A percentile compares a stretch with the other conserved stretches of the same genome.
phyloP scores from a whole-genome alignment of 441 rosid species.

The Arabidopsis hybrid region DNA sequence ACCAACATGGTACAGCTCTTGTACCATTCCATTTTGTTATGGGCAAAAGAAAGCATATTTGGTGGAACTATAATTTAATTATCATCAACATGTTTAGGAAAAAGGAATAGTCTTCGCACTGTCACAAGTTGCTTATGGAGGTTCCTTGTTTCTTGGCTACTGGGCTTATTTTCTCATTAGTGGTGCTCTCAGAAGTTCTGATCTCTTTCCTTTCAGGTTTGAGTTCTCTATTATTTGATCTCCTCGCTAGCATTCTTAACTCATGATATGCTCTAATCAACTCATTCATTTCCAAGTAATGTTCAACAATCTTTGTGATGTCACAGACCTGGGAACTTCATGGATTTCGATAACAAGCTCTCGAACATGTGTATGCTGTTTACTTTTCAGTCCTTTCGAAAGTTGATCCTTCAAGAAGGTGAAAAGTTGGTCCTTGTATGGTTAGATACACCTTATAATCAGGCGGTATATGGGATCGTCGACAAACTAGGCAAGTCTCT shows the following conservation, averaged over 20 bases:
- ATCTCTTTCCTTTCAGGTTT: slow-evolving; percentile 90
- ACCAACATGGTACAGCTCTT: slow-evolving; percentile 63
- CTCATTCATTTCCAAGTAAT: slow-evolving; percentile 26
- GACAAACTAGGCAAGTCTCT: slow-evolving; percentile 79
- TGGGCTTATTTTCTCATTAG: slow-evolving; percentile 83
- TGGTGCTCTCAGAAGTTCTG: slow-evolving; percentile 51
- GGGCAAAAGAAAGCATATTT: neutral
- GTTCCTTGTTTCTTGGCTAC: slow-evolving; percentile 75
- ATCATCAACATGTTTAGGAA: slow-evolving; percentile 52
- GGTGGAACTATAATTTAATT: neutral
- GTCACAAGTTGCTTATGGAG: slow-evolving; percentile 90
- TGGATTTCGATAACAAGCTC: slow-evolving; percentile 76
- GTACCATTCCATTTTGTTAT: slow-evolving; percentile 8
- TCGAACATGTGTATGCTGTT: slow-evolving; percentile 83
- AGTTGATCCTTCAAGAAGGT: slow-evolving; percentile 95
- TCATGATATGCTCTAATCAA: slow-evolving; percentile 21
- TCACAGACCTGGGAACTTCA: slow-evolving; percentile 60
- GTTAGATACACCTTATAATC: slow-evolving; percentile 96
- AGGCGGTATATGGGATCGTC: slow-evolving; percentile 94
- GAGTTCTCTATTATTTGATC: slow-evolving; percentile 31
- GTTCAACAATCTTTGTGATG: slow-evolving; percentile 31
- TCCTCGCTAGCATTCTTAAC: slow-evolving; percentile 17
- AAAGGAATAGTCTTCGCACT: slow-evolving; percentile 71
- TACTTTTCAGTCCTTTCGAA: slow-evolving; percentile 83
- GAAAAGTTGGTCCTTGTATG: slow-evolving; percentile 94